These are phyloP conservation scores for Desmodesmus armatus DNA, from an alignment of 139 green algal genomes.

Conservation along the genomic window DNA sequence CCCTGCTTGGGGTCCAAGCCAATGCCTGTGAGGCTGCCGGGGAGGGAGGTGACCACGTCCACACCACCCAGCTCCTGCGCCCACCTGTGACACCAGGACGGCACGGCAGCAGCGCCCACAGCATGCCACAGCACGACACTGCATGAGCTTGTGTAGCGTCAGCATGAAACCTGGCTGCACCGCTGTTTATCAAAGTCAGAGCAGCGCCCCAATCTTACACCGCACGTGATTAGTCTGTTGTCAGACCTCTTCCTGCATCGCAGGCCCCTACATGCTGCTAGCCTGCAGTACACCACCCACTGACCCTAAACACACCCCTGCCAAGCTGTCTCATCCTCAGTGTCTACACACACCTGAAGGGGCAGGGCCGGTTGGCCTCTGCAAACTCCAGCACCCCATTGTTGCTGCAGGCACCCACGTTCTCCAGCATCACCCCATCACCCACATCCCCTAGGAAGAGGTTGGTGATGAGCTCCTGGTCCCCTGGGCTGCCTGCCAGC, in stretches of 20 bases:
- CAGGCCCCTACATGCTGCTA: no score
- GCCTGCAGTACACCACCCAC: no score
- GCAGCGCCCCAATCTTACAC: no score
- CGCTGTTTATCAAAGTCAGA: no score
- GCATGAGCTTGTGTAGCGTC: background rate
- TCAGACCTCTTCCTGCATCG: no score
- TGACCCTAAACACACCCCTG: no score
- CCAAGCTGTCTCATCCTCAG: no score
- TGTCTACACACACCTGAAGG: slow-evolving; percentile 29
- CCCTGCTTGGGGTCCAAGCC: background rate
- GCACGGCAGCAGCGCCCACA: background rate
- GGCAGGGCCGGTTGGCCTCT: background rate
- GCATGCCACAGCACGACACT: background rate
- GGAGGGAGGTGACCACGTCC: slow-evolving; percentile 30
- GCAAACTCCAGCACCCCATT: background rate
- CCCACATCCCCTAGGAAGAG: slow-evolving; percentile 36
- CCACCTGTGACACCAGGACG: slow-evolving; percentile 15
- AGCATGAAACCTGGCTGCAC: background rate
- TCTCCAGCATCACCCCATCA: slow-evolving; percentile 12
- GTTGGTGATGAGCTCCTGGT: slow-evolving; percentile 34
- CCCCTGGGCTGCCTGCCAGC: background rate
- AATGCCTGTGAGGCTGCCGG: background rate
- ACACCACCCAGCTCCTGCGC: slow-evolving; percentile 42
- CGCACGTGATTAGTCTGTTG: no score
- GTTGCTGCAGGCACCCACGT: background rate